These are phyloP conservation scores for Sporobolomyces pararoseus DNA, from an alignment of 768 basidiomycete species.

Conservation along the genomic window DNA sequence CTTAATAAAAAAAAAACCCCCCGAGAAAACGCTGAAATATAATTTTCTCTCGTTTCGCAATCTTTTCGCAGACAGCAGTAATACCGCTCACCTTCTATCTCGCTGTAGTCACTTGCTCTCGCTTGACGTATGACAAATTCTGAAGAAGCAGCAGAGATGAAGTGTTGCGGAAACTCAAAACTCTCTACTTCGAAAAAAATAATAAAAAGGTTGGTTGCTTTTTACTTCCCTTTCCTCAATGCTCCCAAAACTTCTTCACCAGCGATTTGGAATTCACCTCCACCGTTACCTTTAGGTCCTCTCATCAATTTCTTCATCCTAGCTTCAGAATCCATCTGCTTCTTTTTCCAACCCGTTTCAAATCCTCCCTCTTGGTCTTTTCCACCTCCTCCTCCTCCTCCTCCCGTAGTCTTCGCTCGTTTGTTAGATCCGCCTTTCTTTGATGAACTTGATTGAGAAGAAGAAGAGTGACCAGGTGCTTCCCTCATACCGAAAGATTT, in stretches of 20 bases:
- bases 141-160: too few relatives aligned
- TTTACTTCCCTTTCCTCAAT: slow-evolving; percentile 23
- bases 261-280: slow-evolving; percentile 39
- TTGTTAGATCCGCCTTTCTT: slow-evolving; percentile 8
- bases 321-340: slow-evolving; percentile 24
- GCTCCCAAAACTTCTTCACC: slow-evolving; percentile 14
- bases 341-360: slow-evolving; percentile 32
- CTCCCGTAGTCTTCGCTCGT: not conserved
- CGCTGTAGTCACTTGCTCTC: too few relatives aligned
- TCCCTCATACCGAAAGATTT: slow-evolving; percentile 88
- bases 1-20: too few relatives aligned
- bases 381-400: not conserved
- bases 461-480: slow-evolving; percentile 56
- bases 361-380: slow-evolving; percentile 8
- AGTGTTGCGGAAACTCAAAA: too few relatives aligned
- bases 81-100: too few relatives aligned
- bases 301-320: slow-evolving; percentile 39
- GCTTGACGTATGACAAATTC: too few relatives aligned
- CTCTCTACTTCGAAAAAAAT: too few relatives aligned
- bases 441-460: too few relatives aligned
- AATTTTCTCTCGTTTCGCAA: too few relatives aligned
- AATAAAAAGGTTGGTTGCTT: too few relatives aligned
- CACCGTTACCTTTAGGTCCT: slow-evolving; percentile 28
- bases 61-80: too few relatives aligned
- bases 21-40: too few relatives aligned